Base-by-base conservation (phyloP, 2,329 filamentous ascomycete species). In the Microsporum audouinii region DNA sequence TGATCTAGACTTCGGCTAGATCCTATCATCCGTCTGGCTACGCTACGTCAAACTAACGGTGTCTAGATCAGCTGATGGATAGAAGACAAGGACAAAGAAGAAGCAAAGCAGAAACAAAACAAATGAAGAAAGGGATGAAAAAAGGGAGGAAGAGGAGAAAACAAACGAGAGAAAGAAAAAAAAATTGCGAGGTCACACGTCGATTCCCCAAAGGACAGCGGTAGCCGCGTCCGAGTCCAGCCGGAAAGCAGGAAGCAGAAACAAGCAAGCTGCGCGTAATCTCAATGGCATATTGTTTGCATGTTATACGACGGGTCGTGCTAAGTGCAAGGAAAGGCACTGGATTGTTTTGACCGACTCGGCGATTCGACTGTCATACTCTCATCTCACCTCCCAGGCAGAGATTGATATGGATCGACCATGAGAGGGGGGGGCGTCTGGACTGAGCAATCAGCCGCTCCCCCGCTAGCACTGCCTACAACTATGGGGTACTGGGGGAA, bases 161-260 rank as follows among this genome's bases (percentile, higher is more conserved):
- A 23, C 17, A 23, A 23, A 23, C 17, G 39, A 12, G 39, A 47
- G 43, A 47, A 55, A 36, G 29, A 55, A 36, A 34, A 8, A 55
- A 31, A 55, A 34, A 34, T 31, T 34, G 17, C 27, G 10, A 23
- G 51, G 51, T 55, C 51, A 55, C 31, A 55, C 51, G 51, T 55
- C 51, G 31, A 33, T 34, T 36, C 36, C 36, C 31, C 27, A 55
- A n/a, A 8, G 31, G 51, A 36, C 51, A 55, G 34, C 51, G 31
- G 51, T 55, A 55, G 51, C 51, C 51, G 51, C 51, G 51, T n/a
- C 51, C 51, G 51, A 55, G 51, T 55, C 51, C 51, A 55, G 33
- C 51, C 51, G 51, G 51, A 34, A 36, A 27, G 29, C n/a, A 43
- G 39, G 39, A 43, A n/a, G 39, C 12, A 43, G 23, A 29, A 51